These are phyloP conservation scores for Diaporthe vaccinii DNA, from an alignment of 2,329 filamentous ascomycete genomes.

Conservation along the genomic window DNA sequence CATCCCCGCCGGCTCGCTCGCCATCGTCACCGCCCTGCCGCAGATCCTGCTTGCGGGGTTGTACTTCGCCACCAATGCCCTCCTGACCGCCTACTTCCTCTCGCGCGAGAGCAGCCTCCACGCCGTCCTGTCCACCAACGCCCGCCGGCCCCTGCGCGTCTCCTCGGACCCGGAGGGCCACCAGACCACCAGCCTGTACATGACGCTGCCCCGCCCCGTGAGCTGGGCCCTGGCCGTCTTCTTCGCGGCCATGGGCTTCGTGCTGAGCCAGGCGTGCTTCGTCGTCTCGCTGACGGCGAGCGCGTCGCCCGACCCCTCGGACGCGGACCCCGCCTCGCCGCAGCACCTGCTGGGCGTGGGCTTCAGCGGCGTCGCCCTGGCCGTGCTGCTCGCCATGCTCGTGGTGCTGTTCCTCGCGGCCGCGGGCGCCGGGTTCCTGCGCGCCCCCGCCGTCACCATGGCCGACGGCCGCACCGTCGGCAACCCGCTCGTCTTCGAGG, in stretches of 20 bases:
- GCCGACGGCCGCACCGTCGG: constrained; percentile 54
- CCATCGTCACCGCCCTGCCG: constrained; percentile 60
- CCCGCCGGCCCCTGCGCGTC: constrained; percentile 57
- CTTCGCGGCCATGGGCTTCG: constrained; percentile 60
- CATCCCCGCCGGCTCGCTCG: constrained; percentile 45
- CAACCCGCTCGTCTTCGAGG: constrained; percentile 63
- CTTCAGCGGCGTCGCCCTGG: constrained; percentile 58
- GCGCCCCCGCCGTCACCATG: constrained; percentile 52
- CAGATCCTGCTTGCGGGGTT: constrained; percentile 63
- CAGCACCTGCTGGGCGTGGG: constrained; percentile 52
- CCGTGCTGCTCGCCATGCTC: constrained; percentile 58
- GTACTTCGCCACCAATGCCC: constrained; percentile 62
- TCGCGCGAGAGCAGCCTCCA: constrained; percentile 65
- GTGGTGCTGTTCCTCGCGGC: constrained; percentile 51
- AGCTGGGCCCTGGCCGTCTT: constrained; percentile 60
- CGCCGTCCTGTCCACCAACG: constrained; percentile 43
- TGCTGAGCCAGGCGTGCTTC: constrained; percentile 61
- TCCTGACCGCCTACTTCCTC: constrained; percentile 63
- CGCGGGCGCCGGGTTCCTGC: constrained; percentile 56
- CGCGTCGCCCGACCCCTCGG: constrained; percentile 17
- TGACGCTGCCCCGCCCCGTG: constrained; percentile 62
- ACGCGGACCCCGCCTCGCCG: constrained; percentile 36
- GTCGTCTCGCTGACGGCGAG: constrained; percentile 44
- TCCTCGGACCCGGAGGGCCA: constrained; percentile 57
- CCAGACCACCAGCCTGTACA: constrained; percentile 62